These are phyloP conservation scores for Penicillium canescens DNA, from an alignment of 495 filamentous ascomycete genomes.

Conservation along the genomic window DNA sequence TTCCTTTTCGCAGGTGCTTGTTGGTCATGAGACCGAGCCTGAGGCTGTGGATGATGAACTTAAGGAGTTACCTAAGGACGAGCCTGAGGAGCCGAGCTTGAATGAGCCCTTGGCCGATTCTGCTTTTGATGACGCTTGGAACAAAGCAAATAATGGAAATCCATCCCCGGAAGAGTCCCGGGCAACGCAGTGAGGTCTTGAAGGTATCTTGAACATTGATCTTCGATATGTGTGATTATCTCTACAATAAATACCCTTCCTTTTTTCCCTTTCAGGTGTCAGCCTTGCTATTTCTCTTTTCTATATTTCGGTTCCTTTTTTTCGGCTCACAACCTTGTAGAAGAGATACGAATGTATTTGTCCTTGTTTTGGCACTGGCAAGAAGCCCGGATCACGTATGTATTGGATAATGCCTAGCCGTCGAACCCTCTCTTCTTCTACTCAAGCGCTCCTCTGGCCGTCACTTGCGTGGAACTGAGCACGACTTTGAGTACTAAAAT, in stretches of 20 bases:
- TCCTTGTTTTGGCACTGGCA: too few relatives aligned
- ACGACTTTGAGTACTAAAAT: too few relatives aligned
- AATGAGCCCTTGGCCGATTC: slow-evolving; percentile 21
- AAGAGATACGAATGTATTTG: too few relatives aligned
- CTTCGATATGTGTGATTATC: neutral
- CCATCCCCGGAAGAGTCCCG: slow-evolving; percentile 5
- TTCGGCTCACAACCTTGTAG: too few relatives aligned
- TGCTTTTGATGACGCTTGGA: slow-evolving; percentile 46
- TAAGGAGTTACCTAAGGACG: neutral
- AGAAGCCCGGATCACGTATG: too few relatives aligned
- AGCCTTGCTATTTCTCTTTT: too few relatives aligned
- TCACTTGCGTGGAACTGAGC: too few relatives aligned
- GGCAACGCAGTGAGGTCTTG: neutral
- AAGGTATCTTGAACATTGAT: neutral
- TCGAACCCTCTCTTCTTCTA: too few relatives aligned
- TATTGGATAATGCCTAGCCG: too few relatives aligned
- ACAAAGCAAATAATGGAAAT: slow-evolving; percentile 36
- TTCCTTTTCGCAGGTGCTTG: slow-evolving; percentile 25
- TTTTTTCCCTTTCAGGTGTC: neutral
- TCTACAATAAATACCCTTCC: slow-evolving; percentile 2
- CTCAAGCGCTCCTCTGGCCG: too few relatives aligned
- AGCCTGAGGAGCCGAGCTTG: neutral
- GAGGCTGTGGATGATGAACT: neutral
- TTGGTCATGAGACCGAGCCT: slow-evolving; percentile 14
- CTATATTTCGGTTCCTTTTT: too few relatives aligned